Percentiles rank a stretch among this genome's conserved stretches.
Conservation (phyloP, 768 basidiomycete species). For the Hericium alpestre region DNA sequence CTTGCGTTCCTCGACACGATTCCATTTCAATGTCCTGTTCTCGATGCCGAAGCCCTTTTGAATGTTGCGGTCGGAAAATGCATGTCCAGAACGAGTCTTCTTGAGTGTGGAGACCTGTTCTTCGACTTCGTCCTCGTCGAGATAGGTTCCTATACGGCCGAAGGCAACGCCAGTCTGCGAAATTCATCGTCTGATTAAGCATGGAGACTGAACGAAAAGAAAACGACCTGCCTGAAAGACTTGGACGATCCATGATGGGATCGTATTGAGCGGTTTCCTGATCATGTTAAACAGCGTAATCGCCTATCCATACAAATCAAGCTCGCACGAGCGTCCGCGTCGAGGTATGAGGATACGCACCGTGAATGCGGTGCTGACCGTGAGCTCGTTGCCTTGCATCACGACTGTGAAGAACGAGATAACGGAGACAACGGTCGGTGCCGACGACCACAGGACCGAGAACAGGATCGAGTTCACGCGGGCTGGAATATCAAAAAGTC, state of each 20-base stretch:
- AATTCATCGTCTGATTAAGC: too few relatives aligned
- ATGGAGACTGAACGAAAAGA: too few relatives aligned
- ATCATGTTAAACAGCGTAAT: conserved; percentile 84
- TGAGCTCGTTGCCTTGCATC: conserved; percentile 60
- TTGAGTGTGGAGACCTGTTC: conserved; percentile 52
- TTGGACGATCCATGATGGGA: conserved; percentile 73
- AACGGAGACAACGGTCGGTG: conserved; percentile 73
- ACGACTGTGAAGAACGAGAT: conserved; percentile 71
- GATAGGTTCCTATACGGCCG: conserved; percentile 48
- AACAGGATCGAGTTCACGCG: conserved; percentile 68
- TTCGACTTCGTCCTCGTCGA: conserved; percentile 52
- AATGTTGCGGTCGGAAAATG: conserved; percentile 7
- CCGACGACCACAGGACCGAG: conserved; percentile 58
- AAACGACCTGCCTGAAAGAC: conserved; percentile 37
- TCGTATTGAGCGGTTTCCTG: conserved; percentile 62
- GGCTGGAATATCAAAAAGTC: conserved; percentile 24
- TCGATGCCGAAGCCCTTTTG: conserved; percentile 35
- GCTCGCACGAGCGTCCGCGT: neutral
- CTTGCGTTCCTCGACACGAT: conserved; percentile 30
- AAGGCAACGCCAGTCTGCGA: conserved; percentile 39
- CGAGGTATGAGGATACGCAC: conserved; percentile 25
- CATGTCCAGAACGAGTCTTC: conserved; percentile 16
- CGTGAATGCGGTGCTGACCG: conserved; percentile 77
- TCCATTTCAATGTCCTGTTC: conserved; percentile 48
- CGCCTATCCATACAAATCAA: conserved; percentile 27